Evolutionary conservation across 2,329 filamentous ascomycete genomes (phyloP), one percentile per base, ranked within the genome.

Genomic region (Fusarium decemcellulare): DNA sequence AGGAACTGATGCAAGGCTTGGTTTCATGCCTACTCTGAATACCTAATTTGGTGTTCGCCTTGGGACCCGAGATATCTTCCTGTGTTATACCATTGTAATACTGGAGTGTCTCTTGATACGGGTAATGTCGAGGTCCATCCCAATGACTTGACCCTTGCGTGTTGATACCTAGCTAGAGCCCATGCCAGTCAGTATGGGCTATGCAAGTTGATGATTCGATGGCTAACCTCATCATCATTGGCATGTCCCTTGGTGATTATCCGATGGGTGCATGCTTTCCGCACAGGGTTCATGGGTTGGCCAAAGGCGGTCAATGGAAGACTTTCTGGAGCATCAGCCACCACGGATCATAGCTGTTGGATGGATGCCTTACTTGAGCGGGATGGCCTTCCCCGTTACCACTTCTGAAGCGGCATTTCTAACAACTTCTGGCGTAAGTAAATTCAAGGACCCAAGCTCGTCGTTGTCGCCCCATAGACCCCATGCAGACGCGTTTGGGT

Each of bases 181-280:
- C 15, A 4, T 11, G 11, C 5, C 5, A 18, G 46, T 32, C 30
- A 48, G 46, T 10, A 6, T 12, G 7, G 15, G 23, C 3, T 12
- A 16, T n/a, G 14, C 11, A 5, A 16, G 15, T 11, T 4, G 16
- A 34, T 8, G 32, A 9, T 34, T 34, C 2, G 6, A 12, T 34
- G 32, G 32, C 32, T 9, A 12, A 47, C 46, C 46, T 48, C 46
- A 4, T 48, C 46, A 12, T 48, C 46, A 12, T 48, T 48, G n/a
- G 46, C 46, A n/a, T 48, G 46, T 6, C 46, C 46, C 34, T 48
- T 48, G 7, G 46, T n/a, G 11, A 48, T 48, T 7, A 48, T 48
- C 8, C 30, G 11, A 11, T 48, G 46, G 11, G 46, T 12, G 11
- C 46, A 48, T 32, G 46, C 29, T 5, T 48, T 48, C 5, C 46